Evolutionary conservation across 257 asterid genomes (phyloP), one percentile per base, ranked within the genome.

Genomic region (Salvia hispanica): DNA sequence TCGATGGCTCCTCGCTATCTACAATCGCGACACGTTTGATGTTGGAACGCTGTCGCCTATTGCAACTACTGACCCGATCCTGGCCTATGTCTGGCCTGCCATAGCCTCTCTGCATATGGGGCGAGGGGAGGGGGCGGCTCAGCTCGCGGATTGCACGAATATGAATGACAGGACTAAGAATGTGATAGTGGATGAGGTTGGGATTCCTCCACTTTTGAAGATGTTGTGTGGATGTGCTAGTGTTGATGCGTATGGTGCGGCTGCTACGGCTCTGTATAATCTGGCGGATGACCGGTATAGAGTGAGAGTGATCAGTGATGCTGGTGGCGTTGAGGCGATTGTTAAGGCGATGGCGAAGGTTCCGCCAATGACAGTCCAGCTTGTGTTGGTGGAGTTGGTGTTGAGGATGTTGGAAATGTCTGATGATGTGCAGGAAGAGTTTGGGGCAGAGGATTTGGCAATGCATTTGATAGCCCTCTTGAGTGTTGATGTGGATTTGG

Each of bases 51-150:
- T 86, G 25, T 84, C 89, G 16, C 90, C 90, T 1, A 70, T 86
- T 16, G 86, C 90, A 0, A 73, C 64, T 40, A 84, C 72, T 13
- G 80, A 82, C 16, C 93, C 93, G 0, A 80, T 72, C 13, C 45
- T 86, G 2, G 90, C 90, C 4, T 84, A 76, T 70, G 80, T 86
- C 4, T 86, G 93, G 93, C 77, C 86, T 4, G 72, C 51, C 58
- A 80, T 84, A 15, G 86, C 84, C 44, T 79, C 82, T 6, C 77
- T 80, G 47, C 85, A 82, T 9, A 60, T 72, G 79, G 90, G 90
- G 50, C 80, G 82, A 62, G 78, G 70, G 31, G 90, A 80, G 52
- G 86, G 82, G n/a, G 90, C 87, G 5, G 58, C 71, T 2, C 74
- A 71, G 48, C 63, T 86, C 1, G 86, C 85, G 0, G 79, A 18